phyloP scores from a whole-genome alignment of 2,329 filamentous ascomycete species.

The Monilinia fructicola region DNA sequence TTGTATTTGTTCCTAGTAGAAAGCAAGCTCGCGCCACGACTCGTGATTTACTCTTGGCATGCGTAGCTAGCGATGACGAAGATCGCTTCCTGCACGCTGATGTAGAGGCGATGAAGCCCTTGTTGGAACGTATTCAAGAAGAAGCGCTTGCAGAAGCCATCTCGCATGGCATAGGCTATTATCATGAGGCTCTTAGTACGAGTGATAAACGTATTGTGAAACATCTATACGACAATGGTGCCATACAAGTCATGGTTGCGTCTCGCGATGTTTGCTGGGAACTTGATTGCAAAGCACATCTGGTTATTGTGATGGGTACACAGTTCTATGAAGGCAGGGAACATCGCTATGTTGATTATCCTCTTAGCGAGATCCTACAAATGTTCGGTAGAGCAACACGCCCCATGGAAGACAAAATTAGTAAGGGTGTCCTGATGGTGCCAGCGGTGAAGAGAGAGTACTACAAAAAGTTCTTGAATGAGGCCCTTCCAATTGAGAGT shows the following conservation, averaged over 20 bases:
- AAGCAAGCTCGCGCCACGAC: slow-evolving; percentile 91
- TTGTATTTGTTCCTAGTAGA: slow-evolving; percentile 88
- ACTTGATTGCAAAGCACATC: slow-evolving; percentile 79
- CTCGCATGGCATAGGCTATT: slow-evolving; percentile 93
- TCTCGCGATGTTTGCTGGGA: slow-evolving; percentile 96
- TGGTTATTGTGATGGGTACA: slow-evolving; percentile 96
- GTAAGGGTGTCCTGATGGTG: slow-evolving; percentile 94
- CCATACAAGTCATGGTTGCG: slow-evolving; percentile 69
- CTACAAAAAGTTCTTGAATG: slow-evolving; percentile 98
- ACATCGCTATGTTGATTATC: slow-evolving; percentile 96
- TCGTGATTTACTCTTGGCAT: slow-evolving; percentile 82
- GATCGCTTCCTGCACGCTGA: slow-evolving; percentile 90
- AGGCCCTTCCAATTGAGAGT: slow-evolving; percentile 92
- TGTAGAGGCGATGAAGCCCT: slow-evolving; percentile 74
- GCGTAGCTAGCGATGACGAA: slow-evolving; percentile 84
- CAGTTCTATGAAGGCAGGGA: slow-evolving; percentile 97
- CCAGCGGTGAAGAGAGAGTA: slow-evolving; percentile 93
- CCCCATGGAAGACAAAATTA: slow-evolving; percentile 73
- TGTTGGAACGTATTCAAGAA: slow-evolving; percentile 82
- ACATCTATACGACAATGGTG: slow-evolving; percentile 77
- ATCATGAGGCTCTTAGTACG: slow-evolving; percentile 85
- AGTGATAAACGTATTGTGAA: slow-evolving; percentile 93
- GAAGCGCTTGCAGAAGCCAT: slow-evolving; percentile 84
- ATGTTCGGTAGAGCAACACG: slow-evolving; percentile 96
- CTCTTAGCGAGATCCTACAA: slow-evolving; percentile 88